Conservation (phyloP, 768 basidiomycete species). For the Pisolithus microcarpus region DNA sequence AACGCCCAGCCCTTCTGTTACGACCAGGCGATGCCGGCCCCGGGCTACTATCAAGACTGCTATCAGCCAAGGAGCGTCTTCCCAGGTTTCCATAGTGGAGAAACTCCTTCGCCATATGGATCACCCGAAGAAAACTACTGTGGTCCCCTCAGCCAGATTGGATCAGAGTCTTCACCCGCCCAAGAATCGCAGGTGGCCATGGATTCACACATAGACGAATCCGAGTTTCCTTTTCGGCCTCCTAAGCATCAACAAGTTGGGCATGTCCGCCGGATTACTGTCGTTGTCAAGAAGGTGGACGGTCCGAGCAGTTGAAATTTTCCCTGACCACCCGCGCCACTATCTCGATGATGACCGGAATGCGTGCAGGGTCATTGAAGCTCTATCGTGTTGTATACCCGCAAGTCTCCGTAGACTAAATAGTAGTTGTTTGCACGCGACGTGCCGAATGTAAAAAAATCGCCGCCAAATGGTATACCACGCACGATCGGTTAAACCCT, state of each 20-base stretch:
- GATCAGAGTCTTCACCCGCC: neutral
- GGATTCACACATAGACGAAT: conserved; percentile 1
- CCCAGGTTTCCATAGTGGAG: neutral
- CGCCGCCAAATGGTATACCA: no score
- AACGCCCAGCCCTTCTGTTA: conserved; percentile 6
- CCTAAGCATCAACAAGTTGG: conserved; percentile 28
- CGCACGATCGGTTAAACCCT: no score
- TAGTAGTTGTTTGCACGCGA: no score
- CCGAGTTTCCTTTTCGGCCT: conserved; percentile 28
- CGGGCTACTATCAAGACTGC: conserved; percentile 4
- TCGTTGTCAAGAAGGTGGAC: conserved; percentile 26
- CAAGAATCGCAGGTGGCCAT: neutral
- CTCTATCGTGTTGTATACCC: neutral
- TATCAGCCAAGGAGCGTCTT: conserved; percentile 1
- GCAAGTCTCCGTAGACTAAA: no score
- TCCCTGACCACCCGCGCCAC: neutral
- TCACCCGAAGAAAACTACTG: conserved; percentile 5
- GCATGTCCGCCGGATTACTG: conserved; percentile 35
- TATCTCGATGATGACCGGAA: neutral
- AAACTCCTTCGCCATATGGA: conserved; percentile 9
- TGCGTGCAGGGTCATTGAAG: neutral
- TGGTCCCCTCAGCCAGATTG: neutral
- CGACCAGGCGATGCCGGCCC: conserved; percentile 1
- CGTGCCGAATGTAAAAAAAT: no score
- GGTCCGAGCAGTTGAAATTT: neutral